phyloP scores from a whole-genome alignment of 1,139 yeast species.

The Geotrichum candidum region DNA sequence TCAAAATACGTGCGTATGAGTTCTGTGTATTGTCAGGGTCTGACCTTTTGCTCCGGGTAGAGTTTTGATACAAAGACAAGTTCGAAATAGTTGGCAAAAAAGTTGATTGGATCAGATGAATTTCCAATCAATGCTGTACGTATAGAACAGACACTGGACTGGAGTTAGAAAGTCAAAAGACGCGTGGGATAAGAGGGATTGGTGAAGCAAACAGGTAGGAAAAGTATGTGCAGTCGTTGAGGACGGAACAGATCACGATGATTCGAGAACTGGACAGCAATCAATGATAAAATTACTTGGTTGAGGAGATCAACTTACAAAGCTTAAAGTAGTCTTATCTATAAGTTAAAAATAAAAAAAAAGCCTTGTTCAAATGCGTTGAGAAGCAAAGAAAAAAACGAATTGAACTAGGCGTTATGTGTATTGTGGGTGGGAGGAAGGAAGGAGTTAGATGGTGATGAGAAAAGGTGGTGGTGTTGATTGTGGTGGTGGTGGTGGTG shows the following conservation, averaged over 20 bases:
- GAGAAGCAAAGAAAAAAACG: background rate
- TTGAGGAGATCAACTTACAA: background rate
- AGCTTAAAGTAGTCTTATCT: background rate
- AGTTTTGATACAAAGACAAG: background rate
- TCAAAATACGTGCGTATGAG: constrained; percentile 4
- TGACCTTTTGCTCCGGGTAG: background rate
- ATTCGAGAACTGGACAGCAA: background rate
- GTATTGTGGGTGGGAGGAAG: background rate
- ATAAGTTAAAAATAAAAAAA: background rate
- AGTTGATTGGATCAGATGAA: background rate
- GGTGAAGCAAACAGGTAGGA: background rate
- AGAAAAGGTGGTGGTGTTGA: background rate
- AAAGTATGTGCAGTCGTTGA: background rate
- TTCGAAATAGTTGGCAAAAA: constrained; percentile 5
- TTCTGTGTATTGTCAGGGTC: constrained; percentile 2
- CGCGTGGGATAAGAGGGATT: background rate
- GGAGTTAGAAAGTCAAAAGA: background rate
- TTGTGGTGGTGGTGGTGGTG: background rate
- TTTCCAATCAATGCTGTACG: background rate
- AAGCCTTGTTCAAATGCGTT: background rate
- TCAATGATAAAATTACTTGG: background rate
- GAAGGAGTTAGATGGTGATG: background rate
- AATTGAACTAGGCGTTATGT: background rate
- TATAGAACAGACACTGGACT: background rate
- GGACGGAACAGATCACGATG: background rate